Percentiles rank a stretch among this genome's conserved stretches.
Conservation (phyloP, 495 filamentous ascomycete genomes). For the Penicillium daleae region DNA sequence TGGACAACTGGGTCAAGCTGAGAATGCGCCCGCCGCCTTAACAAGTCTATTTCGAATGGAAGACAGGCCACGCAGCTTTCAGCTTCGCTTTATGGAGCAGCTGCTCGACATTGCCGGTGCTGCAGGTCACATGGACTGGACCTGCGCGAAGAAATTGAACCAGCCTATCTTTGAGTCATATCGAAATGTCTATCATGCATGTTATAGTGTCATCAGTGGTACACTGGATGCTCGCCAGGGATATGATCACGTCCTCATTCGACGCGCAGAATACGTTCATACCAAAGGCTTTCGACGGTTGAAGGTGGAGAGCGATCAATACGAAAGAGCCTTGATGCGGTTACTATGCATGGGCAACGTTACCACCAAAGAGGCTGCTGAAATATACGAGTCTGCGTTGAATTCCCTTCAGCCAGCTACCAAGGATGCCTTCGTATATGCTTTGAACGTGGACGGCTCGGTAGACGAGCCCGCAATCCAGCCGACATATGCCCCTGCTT, state of each 20-base stretch:
- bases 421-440: slow-evolving; percentile 22
- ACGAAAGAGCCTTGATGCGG: slow-evolving; percentile 38
- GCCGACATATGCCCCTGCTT: slow-evolving; percentile 41
- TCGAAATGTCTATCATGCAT: slow-evolving; percentile 33
- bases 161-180: slow-evolving; percentile 41
- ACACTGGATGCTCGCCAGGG: slow-evolving; percentile 28
- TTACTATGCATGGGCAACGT: slow-evolving; percentile 43
- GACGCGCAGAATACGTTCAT: slow-evolving; percentile 27
- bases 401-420: slow-evolving; percentile 23
- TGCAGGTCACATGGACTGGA: slow-evolving; percentile 42
- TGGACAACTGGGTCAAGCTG: slow-evolving; percentile 45
- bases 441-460: slow-evolving; percentile 39
- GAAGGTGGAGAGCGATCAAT: slow-evolving; percentile 13
- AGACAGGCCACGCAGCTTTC: slow-evolving; percentile 30
- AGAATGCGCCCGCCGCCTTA: slow-evolving; percentile 38
- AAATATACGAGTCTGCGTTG: slow-evolving; percentile 35
- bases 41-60: slow-evolving; percentile 30
- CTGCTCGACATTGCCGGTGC: slow-evolving; percentile 45
- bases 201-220: slow-evolving; percentile 29
- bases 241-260: slow-evolving; percentile 38
- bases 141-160: slow-evolving; percentile 37
- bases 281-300: slow-evolving; percentile 31
- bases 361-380: slow-evolving; percentile 27
- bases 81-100: slow-evolving; percentile 42
- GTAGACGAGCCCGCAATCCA: slow-evolving; percentile 35